phyloP scores from a whole-genome alignment of 2,329 filamentous ascomycete species.

The Cadophora gregata region DNA sequence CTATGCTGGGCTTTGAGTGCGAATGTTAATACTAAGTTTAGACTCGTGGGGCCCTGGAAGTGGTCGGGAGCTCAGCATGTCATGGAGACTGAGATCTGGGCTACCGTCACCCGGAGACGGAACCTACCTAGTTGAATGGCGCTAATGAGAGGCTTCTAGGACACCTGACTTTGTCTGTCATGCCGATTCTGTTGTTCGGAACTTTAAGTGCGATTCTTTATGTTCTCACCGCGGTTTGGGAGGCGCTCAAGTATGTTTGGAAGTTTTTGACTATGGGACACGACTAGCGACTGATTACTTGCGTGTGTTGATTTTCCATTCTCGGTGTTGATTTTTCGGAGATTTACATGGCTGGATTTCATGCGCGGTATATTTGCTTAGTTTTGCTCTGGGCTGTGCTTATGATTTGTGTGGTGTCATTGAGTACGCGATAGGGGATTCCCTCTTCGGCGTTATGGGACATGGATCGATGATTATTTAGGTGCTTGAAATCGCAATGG shows the following conservation, averaged over 20 bases:
- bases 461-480: background rate
- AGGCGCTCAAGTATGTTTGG: conserved; percentile 11
- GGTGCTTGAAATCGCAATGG: background rate
- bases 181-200: conserved; percentile 27
- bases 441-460: background rate
- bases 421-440: background rate
- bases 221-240: conserved; percentile 6
- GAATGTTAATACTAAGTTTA: conserved; percentile 57
- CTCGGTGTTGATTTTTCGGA: background rate
- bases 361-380: background rate
- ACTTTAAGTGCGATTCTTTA: conserved; percentile 24
- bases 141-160: background rate
- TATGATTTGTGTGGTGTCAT: background rate
- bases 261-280: conserved; percentile 19
- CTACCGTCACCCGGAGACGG: conserved; percentile 27
- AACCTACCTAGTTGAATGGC: too few species aligned
- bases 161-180: conserved; percentile 20
- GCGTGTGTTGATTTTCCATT: background rate
- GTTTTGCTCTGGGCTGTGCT: background rate
- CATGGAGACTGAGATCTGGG: conserved; percentile 33
- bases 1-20: conserved; percentile 55
- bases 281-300: background rate
- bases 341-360: background rate
- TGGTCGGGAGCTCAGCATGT: conserved; percentile 29
- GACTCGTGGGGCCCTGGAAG: conserved; percentile 45